Percentiles rank a stretch among this genome's conserved stretches.
phyloP scores from a whole-genome alignment of 768 basidiomycete genomes.

The Pisolithus albus region DNA sequence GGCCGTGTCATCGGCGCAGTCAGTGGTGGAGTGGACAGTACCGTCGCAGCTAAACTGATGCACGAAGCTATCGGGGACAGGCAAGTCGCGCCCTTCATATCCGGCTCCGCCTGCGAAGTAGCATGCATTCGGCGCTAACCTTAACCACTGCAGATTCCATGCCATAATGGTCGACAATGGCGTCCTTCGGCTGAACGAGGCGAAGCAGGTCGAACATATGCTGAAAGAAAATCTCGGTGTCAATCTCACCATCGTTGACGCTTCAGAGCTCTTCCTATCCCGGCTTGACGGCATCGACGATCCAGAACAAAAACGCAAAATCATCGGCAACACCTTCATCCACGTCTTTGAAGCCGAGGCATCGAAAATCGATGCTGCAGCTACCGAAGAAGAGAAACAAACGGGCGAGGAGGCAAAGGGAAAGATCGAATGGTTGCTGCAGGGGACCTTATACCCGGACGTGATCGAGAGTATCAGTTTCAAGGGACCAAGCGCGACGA shows the following conservation, averaged over 20 bases:
- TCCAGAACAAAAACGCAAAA: conserved; percentile 94
- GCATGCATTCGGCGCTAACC: background rate
- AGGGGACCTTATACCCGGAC: conserved; percentile 97
- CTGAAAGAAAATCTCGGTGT: conserved; percentile 90
- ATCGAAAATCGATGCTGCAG: conserved; percentile 74
- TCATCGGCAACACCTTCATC: conserved; percentile 99
- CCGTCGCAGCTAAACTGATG: conserved; percentile 98
- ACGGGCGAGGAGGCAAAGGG: conserved; percentile 64
- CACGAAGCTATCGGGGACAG: conserved; percentile 98
- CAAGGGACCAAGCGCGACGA: conserved; percentile 97
- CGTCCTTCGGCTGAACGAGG: conserved; percentile 89
- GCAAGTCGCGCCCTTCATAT: conserved; percentile 32
- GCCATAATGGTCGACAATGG: conserved; percentile 99
- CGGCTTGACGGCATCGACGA: conserved; percentile 90
- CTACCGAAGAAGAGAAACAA: conserved; percentile 66
- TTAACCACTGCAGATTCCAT: conserved; percentile 63
- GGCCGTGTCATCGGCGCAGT: conserved; percentile 98
- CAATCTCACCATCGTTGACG: conserved; percentile 93
- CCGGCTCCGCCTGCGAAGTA: background rate
- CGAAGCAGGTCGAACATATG: conserved; percentile 86
- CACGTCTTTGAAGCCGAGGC: conserved; percentile 97
- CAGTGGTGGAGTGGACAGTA: conserved; percentile 95
- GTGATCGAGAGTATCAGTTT: conserved; percentile 99
- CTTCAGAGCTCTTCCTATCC: conserved; percentile 86
- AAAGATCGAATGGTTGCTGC: conserved; percentile 90